Evolutionary conservation across 805 yeast species (phyloP).

Genomic region (Cyberlindnera saturnus): DNA sequence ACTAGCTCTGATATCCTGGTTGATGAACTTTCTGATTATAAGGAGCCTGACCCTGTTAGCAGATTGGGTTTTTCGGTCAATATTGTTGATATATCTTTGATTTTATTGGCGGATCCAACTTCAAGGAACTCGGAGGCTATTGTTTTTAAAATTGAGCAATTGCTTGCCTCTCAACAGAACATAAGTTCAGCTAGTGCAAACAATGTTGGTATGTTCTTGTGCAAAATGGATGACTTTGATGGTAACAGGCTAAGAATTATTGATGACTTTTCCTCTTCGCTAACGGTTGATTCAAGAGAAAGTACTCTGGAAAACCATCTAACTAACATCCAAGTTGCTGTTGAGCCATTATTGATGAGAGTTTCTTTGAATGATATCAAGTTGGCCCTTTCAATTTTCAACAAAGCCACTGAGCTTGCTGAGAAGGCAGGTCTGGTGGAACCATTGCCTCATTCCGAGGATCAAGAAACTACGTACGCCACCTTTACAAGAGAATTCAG

Average conservation of each 20-base stretch:
- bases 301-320: slow-evolving; percentile 52
- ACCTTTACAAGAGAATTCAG: slow-evolving; percentile 60
- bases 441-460: slow-evolving; percentile 9
- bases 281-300: slow-evolving; percentile 66
- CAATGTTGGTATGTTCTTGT: slow-evolving; percentile 81
- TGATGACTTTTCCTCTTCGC: slow-evolving; percentile 82
- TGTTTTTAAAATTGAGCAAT: slow-evolving; percentile 81
- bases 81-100: slow-evolving; percentile 69
- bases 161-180: slow-evolving; percentile 62
- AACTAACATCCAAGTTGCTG: slow-evolving; percentile 59
- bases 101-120: slow-evolving; percentile 76
- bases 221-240: slow-evolving; percentile 65
- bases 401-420: slow-evolving; percentile 54
- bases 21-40: slow-evolving; percentile 4
- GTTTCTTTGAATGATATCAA: slow-evolving; percentile 83
- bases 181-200: slow-evolving; percentile 61
- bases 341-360: slow-evolving; percentile 77
- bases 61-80: slow-evolving; percentile 54
- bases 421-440: slow-evolving; percentile 18
- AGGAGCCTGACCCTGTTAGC: slow-evolving; percentile 2
- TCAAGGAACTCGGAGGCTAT: slow-evolving; percentile 72
- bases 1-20: slow-evolving; percentile 2
- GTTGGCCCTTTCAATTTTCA: slow-evolving; percentile 68
- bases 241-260: slow-evolving; percentile 62
- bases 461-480: slow-evolving; percentile 20